These are phyloP conservation scores for Lagenaria siceraria DNA, from an alignment of 306 rosid species.

Conservation along the genomic window DNA sequence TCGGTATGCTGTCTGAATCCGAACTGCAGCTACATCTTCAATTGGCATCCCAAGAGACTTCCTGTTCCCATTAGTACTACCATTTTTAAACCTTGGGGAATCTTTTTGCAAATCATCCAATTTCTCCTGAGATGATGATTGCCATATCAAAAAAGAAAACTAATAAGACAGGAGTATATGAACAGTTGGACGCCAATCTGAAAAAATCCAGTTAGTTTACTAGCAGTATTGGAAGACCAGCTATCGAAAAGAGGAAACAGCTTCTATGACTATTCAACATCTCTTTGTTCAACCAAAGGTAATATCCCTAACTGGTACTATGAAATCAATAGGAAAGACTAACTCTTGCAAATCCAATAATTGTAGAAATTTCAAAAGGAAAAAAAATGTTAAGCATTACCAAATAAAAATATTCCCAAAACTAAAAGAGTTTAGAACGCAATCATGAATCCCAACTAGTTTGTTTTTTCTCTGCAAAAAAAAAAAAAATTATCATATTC, in stretches of 20 bases:
- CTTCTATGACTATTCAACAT: background rate
- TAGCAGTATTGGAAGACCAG: background rate
- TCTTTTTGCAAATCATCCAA: constrained; percentile 22
- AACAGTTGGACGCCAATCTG: background rate
- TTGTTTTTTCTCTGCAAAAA: background rate
- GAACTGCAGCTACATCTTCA: constrained; percentile 71
- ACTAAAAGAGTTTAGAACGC: background rate
- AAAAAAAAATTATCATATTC: background rate
- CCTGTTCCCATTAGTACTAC: constrained; percentile 21
- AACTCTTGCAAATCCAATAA: background rate
- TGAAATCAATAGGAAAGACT: background rate
- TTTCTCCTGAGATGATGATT: constrained; percentile 29
- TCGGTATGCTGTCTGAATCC: constrained; percentile 84
- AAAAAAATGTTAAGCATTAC: background rate
- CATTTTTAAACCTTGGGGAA: constrained; percentile 23
- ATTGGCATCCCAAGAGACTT: constrained; percentile 30
- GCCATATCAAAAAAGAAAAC: constrained; percentile 27
- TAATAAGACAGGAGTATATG: constrained; percentile 2
- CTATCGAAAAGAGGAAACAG: background rate
- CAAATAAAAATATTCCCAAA: background rate
- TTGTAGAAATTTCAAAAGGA: background rate
- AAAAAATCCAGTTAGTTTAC: background rate
- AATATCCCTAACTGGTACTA: background rate
- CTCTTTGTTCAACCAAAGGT: background rate
- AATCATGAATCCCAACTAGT: background rate